A percentile compares a stretch with the other conserved stretches of the same genome.
Evolutionary conservation across 148 eudicot species (phyloP).

Genomic region (Vaccinium corymbosum): DNA sequence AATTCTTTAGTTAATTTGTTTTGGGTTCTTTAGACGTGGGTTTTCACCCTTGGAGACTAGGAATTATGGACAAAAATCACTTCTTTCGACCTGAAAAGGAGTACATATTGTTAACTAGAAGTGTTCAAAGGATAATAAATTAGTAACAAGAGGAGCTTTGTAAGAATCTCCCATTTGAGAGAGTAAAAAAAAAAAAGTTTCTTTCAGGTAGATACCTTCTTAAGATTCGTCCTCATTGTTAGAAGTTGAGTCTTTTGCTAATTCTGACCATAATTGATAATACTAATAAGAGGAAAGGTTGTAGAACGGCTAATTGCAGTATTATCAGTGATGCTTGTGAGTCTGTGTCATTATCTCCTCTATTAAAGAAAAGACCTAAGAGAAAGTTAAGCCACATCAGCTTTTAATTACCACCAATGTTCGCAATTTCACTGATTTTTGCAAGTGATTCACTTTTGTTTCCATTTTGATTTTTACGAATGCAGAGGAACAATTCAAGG

Average conservation of each 20-base stretch:
- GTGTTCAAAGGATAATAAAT: background rate
- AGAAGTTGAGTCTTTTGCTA: no score
- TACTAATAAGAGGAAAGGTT: background rate
- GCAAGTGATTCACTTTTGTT: background rate
- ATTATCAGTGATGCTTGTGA: background rate
- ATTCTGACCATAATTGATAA: background rate
- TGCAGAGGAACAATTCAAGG: constrained; percentile 90
- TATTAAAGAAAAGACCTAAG: background rate
- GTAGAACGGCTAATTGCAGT: background rate
- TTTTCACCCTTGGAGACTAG: background rate
- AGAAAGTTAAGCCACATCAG: background rate
- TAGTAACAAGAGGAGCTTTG: background rate
- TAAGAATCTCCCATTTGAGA: constrained; percentile 1
- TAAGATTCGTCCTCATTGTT: background rate
- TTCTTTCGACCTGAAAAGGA: background rate
- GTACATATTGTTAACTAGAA: background rate
- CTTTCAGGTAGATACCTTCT: background rate
- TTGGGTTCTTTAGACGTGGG: background rate
- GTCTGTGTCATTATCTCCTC: background rate
- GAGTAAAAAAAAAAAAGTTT: background rate
- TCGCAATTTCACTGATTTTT: background rate
- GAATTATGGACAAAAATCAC: background rate
- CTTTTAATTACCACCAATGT: background rate
- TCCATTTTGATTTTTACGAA: constrained; percentile 6
- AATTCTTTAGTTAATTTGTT: constrained; percentile 1